A percentile compares a stretch with the other conserved stretches of the same genome.
phyloP scores from a whole-genome alignment of 1,284 basidiomycete species.

The Cryptococcus sp. region DNA sequence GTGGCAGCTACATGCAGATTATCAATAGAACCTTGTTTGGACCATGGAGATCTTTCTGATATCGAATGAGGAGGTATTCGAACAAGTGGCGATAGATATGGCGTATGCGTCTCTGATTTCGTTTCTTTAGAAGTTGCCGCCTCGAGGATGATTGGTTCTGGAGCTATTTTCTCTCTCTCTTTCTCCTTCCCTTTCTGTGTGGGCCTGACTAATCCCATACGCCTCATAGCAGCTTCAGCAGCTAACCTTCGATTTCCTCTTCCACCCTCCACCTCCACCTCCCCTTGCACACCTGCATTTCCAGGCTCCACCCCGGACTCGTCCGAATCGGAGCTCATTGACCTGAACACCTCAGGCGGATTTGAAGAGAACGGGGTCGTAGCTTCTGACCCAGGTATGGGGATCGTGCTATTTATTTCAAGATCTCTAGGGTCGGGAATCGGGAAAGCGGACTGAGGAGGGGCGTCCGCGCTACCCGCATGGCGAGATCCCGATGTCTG shows the following conservation, averaged over 20 bases:
- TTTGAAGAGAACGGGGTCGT: slow-evolving; percentile 38
- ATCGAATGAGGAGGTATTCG: slow-evolving; percentile 1
- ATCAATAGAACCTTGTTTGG: no score
- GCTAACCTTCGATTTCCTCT: slow-evolving; percentile 9
- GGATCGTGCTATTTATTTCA: no score
- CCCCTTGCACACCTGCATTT: background rate
- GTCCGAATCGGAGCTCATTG: slow-evolving; percentile 11
- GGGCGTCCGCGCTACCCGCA: no score
- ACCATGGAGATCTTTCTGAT: no score
- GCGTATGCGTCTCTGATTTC: slow-evolving; percentile 6
- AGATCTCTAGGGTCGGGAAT: no score
- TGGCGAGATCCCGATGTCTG: no score
- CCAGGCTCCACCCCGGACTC: slow-evolving; percentile 1
- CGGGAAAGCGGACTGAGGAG: no score
- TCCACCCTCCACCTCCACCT: background rate
- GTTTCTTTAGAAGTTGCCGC: no score
- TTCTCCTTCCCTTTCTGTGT: slow-evolving; percentile 15
- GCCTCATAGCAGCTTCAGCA: slow-evolving; percentile 29
- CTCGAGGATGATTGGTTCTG: no score
- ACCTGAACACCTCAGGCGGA: slow-evolving; percentile 34
- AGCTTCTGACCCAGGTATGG: slow-evolving; percentile 14
- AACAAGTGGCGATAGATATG: slow-evolving; percentile 9
- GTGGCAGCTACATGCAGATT: no score
- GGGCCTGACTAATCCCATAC: slow-evolving; percentile 8
- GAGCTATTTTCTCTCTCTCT: slow-evolving; percentile 1